Percentiles rank a stretch among this genome's conserved stretches.
phyloP scores from a whole-genome alignment of 2,329 filamentous ascomycete species.

The Penicillium thymicola region DNA sequence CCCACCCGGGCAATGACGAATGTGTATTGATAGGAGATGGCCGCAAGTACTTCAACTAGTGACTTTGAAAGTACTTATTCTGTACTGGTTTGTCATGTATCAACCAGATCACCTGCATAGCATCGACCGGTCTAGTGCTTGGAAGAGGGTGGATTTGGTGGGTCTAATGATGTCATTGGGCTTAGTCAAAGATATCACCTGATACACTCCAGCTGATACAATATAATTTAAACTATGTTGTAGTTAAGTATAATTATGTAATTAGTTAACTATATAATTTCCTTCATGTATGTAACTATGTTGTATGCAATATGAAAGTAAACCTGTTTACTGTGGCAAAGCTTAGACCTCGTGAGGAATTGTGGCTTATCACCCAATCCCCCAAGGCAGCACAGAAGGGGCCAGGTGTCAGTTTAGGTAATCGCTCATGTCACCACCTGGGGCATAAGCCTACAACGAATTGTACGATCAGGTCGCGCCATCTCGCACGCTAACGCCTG shows the following conservation, averaged over 20 bases:
- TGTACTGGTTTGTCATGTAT: conserved; percentile 10
- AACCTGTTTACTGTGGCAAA: not conserved
- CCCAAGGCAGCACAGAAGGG: not conserved
- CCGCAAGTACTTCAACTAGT: not conserved
- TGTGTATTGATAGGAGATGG: not conserved
- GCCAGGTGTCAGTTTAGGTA: conserved; percentile 1
- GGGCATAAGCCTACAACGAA: not conserved
- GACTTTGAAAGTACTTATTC: not conserved
- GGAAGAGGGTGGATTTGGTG: conserved; percentile 9
- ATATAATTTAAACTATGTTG: not conserved
- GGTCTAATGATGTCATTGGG: conserved; percentile 27
- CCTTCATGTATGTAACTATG: not conserved
- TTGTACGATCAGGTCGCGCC: conserved; percentile 19
- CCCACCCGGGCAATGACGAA: not conserved
- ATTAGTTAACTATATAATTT: too few species aligned
- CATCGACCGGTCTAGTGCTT: conserved; percentile 31
- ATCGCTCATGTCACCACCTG: not conserved
- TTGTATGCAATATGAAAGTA: not conserved
- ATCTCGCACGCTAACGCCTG: conserved; percentile 16
- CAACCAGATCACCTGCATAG: conserved; percentile 20
- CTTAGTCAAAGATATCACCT: not conserved
- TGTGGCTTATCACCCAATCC: not conserved
- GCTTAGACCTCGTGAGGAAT: not conserved
- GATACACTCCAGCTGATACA: not conserved
- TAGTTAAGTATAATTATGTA: too few species aligned